Base-by-base conservation (phyloP, 2,329 filamentous ascomycete species). In the Diaporthe capsici region DNA sequence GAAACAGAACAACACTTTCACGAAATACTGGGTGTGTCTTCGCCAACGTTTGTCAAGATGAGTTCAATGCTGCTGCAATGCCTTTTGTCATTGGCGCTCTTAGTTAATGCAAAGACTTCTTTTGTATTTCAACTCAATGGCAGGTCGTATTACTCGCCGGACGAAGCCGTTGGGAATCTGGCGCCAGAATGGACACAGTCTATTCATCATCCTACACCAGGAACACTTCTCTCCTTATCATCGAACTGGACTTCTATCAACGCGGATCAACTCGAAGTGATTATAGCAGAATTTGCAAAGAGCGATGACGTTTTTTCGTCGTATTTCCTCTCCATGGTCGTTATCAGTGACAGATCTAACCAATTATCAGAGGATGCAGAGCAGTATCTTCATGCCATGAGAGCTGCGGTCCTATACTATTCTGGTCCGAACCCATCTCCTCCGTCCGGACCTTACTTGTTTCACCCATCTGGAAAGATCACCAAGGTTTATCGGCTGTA, bases 391-490 rank as follows among this genome's bases (percentile, higher is more conserved):
- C 1, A 61, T 25, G 34, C 34, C 22, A 61, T 42, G 2, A 13
- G 57, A 61, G 34, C 34, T 13, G 57, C 34, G 57, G 34, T 61
- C 34, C 34, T 61, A 42, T 25, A 42, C 12, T 42, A 42, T 10
- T 61, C 22, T 61, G 57, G 7, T 25, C 22, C 4, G 20, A 15
- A 28, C 12, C 12, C 17, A 42, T 4, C 12, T 5, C 57, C 13
- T 42, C 57, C 34, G 12, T 61, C 34, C 22, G 57, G 57, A 25
- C 57, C 57, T 12, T 61, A 61, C 37, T 42, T 61, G 34, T 61
- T 61, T 10, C 34, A 61, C 34, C 57, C 57, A 17, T 61, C 34
- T 25, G 57, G 57, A 61, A 61, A 61, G 57, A 42, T 61, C 57
- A 61, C 34, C 22, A 42, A 22, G 57, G 34, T 61, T 25, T 61